Evolutionary conservation across 768 basidiomycete genomes (phyloP), one percentile per base, ranked within the genome.

Genomic region (Boletus vermiculosoides): DNA sequence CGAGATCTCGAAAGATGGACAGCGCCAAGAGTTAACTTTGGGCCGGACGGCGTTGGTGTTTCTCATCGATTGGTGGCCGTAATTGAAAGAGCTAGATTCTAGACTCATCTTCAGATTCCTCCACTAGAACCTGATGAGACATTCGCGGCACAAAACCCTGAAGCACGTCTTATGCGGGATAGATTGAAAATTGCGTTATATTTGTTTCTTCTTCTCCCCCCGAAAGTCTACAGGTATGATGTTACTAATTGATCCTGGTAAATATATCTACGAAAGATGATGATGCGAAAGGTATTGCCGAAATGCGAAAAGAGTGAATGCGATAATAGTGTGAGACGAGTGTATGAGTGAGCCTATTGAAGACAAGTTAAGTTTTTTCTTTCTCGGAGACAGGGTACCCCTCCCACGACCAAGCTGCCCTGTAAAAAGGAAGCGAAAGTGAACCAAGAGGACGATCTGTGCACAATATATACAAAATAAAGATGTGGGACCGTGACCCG

Each of bases 401-500:
- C 31, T 55, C 58, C 59, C 55, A 61, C 30, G 49, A 55, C 16
- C 28, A 31, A 49, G 59, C 31, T 6, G 20, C 50, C 60, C 61
- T 50, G 44, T 45, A 36, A 22, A 31, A 22, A 25, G 31, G 3
- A 33, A 13, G 47, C 30, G 23, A 39, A 41, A 15, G 42, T 36
- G 45, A 54, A 44, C 50, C 37, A 49, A 52, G 48, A 45, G 34
- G 20, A 25, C 25, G 25, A 45, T 22, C 18, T 34, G 30, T 52
- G 57, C 25, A 41, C 28, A 45, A 55, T 66, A 64, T 66, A 64
- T 67, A 67, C 65, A 66, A 25, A 53, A 64, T 66, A 58, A 64
- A 55, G 51, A 64, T 31, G 44, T 18, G 28, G 34, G 48, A 33
- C 54, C 10, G 18, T 33, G 53, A 37, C 8, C 13, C 48, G 31